Conservation (phyloP, 768 basidiomycete genomes). For the Jaapia argillacea region DNA sequence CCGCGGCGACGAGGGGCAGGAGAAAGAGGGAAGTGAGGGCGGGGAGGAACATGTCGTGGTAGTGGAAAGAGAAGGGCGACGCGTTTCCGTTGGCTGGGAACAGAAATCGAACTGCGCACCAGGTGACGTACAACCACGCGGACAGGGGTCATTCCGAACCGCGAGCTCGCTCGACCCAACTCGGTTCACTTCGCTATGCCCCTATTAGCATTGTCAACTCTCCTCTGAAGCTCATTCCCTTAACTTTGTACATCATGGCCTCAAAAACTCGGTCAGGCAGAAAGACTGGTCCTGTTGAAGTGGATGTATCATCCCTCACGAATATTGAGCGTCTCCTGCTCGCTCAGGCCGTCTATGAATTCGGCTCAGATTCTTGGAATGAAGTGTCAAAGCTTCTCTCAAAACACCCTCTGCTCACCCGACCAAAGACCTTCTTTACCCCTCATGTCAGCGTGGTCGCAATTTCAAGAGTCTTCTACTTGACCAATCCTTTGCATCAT, state of each 20-base stretch:
- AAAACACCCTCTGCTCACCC: slow-evolving; percentile 58
- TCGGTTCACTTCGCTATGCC: not conserved
- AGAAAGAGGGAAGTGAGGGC: slow-evolving; percentile 29
- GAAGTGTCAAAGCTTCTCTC: slow-evolving; percentile 54
- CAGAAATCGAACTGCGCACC: too few species aligned
- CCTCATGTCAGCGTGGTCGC: slow-evolving; percentile 38
- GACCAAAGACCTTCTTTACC: slow-evolving; percentile 57
- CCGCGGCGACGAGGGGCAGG: slow-evolving; percentile 37
- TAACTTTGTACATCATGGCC: not conserved
- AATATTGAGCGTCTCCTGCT: slow-evolving; percentile 69
- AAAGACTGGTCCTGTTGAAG: slow-evolving; percentile 8
- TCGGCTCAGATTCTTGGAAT: slow-evolving; percentile 63
- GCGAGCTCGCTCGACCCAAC: too few species aligned
- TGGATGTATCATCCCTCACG: not conserved
- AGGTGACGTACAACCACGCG: too few species aligned
- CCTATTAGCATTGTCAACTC: not conserved
- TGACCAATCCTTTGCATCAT: slow-evolving; percentile 6
- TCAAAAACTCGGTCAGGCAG: not conserved
- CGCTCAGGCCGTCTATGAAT: slow-evolving; percentile 80
- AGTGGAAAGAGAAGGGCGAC: slow-evolving; percentile 11
- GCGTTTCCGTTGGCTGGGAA: not conserved
- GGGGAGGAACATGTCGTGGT: slow-evolving; percentile 34
- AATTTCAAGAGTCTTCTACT: not conserved
- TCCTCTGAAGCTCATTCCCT: not conserved
- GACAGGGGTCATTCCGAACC: too few species aligned